Evolutionary conservation across 805 yeast species (phyloP), one percentile per base, ranked within the genome.

Genomic region (Yarrowia keelungensis): DNA sequence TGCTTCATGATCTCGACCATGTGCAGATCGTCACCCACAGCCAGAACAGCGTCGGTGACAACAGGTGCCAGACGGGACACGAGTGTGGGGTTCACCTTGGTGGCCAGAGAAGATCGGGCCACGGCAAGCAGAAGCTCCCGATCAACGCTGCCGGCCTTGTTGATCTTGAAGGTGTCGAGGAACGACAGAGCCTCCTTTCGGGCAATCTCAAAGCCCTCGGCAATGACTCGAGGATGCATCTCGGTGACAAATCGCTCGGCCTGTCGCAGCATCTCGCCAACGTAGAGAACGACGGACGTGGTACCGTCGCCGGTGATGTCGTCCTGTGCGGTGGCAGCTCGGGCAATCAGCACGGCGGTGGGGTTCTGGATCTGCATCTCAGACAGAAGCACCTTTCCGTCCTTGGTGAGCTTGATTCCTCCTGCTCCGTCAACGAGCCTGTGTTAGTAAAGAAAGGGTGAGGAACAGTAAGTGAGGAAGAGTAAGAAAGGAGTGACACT

Each of bases 301-400:
- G 99, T 95, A 72, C 99, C 99, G 79, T 95, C 99, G 64, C 99
- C 99, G n/a, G 98, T 91, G 76, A 95, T 92, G 79, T 95, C 99
- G 79, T 95, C 99, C 80, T 95, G 99, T 0, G 99, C 98, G 56
- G 97, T 87, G 62, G 99, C 99, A 14, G 98, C 99, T 72, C 98
- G 85, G 2, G 99, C 83, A 80, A 90, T 90, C 90, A 90, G 87
- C 43, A 90, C 90, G 0, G 96, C 96, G 3, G 96, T 90, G 11
- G 96, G 96, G 71, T 90, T 88, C 77, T 90, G 95, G 79, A 94
- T 94, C 81, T 95, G 99, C 99, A 95, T 95, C 77, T 95, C 99
- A 49, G 90, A 86, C 70, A 95, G 82, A 69, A 95, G 82, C 8
- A 95, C 98, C 77, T 94, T 93, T 67, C 99, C 99, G 78, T 95